Evolutionary conservation across 2,329 filamentous ascomycete genomes (phyloP).

Genomic region (Verticillium albo-atrum): DNA sequence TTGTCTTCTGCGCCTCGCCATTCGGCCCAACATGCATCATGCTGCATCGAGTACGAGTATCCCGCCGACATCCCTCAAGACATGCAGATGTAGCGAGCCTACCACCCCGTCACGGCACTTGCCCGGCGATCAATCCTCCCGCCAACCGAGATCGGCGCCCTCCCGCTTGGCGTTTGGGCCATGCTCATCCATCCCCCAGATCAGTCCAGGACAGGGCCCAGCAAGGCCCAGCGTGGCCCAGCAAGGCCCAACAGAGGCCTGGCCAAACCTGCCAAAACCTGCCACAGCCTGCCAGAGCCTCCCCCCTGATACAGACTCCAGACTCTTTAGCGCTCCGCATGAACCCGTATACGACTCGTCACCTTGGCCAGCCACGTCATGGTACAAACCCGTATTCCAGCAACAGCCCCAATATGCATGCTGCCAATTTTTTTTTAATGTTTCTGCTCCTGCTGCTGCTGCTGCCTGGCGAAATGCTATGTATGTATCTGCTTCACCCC

Average conservation of each 20-base stretch:
- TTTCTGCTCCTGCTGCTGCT: not conserved
- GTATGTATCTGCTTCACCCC: not conserved
- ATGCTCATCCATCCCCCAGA: not conserved
- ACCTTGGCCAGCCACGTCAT: not conserved
- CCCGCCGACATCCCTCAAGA: not conserved
- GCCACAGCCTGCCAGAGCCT: no score
- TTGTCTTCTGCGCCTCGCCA: no score
- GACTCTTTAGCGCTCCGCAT: not conserved
- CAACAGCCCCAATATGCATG: not conserved
- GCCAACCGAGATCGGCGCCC: not conserved
- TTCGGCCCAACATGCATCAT: not conserved
- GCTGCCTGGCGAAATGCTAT: not conserved
- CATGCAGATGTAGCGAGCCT: no score
- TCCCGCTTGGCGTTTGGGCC: not conserved
- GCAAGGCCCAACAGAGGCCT: not conserved
- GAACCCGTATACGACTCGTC: not conserved
- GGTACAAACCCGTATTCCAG: not conserved
- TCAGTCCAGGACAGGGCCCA: not conserved
- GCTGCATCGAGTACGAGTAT: no score
- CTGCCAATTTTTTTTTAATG: not conserved
- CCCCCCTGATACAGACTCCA: not conserved
- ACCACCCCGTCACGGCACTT: not conserved
- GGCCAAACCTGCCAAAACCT: no score
- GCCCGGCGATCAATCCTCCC: not conserved
- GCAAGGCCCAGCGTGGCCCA: no score